Conservation (phyloP, 2,329 filamentous ascomycete genomes). For the Colletotrichum sp. region DNA sequence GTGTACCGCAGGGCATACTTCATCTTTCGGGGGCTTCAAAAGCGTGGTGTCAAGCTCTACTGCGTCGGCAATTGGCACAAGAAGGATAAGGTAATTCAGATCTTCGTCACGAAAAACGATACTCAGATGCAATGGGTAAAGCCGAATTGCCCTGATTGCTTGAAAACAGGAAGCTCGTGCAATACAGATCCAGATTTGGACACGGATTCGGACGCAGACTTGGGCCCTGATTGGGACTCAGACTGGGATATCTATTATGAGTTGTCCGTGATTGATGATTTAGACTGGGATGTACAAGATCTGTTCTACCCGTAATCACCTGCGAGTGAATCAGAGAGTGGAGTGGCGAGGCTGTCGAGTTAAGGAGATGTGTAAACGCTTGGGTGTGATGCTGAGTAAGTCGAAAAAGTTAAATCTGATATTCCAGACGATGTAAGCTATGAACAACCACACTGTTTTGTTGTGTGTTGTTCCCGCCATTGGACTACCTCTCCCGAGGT, state of each 20-base stretch:
- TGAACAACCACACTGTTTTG: too few relatives aligned
- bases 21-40: background rate
- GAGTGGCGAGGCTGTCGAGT: too few relatives aligned
- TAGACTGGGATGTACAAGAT: background rate
- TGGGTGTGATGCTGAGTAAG: too few relatives aligned
- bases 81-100: background rate
- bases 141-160: background rate
- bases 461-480: too few relatives aligned
- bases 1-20: background rate
- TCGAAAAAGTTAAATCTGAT: too few relatives aligned
- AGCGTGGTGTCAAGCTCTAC: background rate
- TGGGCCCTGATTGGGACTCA: background rate
- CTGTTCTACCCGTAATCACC: rapidly evolving
- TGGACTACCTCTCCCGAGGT: too few relatives aligned
- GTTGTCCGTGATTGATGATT: background rate
- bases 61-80: background rate
- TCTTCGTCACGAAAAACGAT: background rate
- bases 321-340: rapidly evolving
- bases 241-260: background rate
- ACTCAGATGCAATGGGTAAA: background rate
- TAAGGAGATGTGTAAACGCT: too few relatives aligned
- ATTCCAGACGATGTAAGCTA: too few relatives aligned
- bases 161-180: background rate
- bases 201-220: background rate
- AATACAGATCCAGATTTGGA: rapidly evolving